Percentiles rank a stretch among this genome's conserved stretches.
phyloP scores from a whole-genome alignment of 257 asterid species.

The Mentha longifolia region DNA sequence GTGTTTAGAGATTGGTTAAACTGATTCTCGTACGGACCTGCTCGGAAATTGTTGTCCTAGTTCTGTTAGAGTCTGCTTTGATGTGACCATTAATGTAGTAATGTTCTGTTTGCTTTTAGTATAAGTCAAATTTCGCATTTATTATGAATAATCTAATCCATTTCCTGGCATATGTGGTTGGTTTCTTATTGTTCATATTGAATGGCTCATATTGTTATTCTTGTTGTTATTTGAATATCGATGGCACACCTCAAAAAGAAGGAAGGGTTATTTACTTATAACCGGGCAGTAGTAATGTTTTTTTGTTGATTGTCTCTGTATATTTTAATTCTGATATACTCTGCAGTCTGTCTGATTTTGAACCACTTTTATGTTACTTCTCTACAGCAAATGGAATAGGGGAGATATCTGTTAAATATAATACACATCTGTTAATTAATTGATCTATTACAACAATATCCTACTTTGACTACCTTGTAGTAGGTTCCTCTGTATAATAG shows the following conservation, averaged over 20 bases:
- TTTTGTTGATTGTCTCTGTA: background rate
- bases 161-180: background rate
- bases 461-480: background rate
- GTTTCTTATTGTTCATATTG: background rate
- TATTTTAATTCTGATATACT: too few relatives aligned
- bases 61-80: too few relatives aligned
- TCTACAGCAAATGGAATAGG: background rate
- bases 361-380: background rate
- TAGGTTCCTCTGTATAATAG: background rate
- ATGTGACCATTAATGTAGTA: conserved; percentile 5
- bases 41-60: too few relatives aligned
- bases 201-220: background rate
- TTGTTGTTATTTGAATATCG: background rate
- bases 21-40: too few relatives aligned
- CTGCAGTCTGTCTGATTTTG: background rate
- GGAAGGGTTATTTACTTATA: background rate
- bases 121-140: background rate
- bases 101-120: background rate
- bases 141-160: background rate
- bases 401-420: background rate
- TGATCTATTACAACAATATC: background rate
- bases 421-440: background rate
- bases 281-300: background rate
- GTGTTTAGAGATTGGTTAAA: conserved; percentile 11
- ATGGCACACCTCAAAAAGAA: background rate